A percentile compares a stretch with the other conserved stretches of the same genome.
These are phyloP conservation scores for Rhododendron molle DNA, from an alignment of 148 eudicot species.

Conservation along the genomic window DNA sequence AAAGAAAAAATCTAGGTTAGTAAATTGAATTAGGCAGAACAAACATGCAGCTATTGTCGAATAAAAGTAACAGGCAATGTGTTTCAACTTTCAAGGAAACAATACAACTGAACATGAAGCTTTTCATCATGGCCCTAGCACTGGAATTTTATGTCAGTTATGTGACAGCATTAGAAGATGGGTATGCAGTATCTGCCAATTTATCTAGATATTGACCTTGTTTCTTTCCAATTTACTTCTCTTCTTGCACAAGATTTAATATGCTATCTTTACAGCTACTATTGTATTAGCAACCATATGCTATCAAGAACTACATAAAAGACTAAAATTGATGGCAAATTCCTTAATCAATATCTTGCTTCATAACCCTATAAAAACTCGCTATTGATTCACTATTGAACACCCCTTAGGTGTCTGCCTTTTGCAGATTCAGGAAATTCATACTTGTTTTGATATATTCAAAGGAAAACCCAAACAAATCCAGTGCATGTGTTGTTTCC, in stretches of 20 bases:
- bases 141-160: too few species aligned
- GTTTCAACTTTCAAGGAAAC: not conserved
- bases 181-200: not conserved
- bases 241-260: not conserved
- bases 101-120: not conserved
- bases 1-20: too few species aligned
- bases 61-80: not conserved
- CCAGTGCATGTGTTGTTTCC: not conserved
- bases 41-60: too few species aligned
- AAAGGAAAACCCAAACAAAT: not conserved
- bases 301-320: not conserved
- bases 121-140: not conserved
- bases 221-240: too few species aligned
- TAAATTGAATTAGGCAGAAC: too few species aligned
- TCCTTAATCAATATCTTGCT: not conserved
- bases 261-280: not conserved
- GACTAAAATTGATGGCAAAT: too few species aligned
- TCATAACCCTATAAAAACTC: not conserved
- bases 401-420: too few species aligned
- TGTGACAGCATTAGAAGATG: not conserved
- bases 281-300: not conserved
- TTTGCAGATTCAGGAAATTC: too few species aligned
- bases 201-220: too few species aligned
- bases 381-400: too few species aligned
- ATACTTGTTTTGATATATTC: too few species aligned